Percentiles rank a stretch among this genome's conserved stretches.
phyloP scores from a whole-genome alignment of 495 filamentous ascomycete species.

The Aspergillus mulundensis region DNA sequence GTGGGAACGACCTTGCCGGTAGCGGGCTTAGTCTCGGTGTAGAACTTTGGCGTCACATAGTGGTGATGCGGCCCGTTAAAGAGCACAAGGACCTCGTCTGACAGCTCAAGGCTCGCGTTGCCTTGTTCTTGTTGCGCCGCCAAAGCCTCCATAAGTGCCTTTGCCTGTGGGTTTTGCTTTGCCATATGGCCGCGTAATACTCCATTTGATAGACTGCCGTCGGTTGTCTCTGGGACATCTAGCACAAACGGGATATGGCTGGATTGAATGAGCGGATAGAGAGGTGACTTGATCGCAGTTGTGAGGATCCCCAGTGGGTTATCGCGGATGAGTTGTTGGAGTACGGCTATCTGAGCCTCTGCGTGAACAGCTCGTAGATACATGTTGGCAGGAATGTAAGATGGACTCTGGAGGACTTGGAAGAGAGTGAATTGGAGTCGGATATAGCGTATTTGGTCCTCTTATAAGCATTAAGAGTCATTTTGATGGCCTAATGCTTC shows the following conservation, averaged over 20 bases:
- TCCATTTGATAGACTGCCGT: slow-evolving; percentile 24
- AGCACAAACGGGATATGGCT: slow-evolving; percentile 57
- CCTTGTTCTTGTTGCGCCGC: slow-evolving; percentile 7
- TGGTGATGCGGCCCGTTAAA: slow-evolving; percentile 50
- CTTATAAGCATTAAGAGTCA: neutral
- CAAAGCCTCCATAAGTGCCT: slow-evolving; percentile 48
- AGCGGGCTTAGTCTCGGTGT: slow-evolving; percentile 50
- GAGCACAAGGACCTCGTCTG: slow-evolving; percentile 41
- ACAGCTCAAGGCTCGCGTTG: slow-evolving; percentile 14
- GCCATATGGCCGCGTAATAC: slow-evolving; percentile 54
- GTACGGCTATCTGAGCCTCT: slow-evolving; percentile 9
- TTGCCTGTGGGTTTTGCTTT: slow-evolving; percentile 51
- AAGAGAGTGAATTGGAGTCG: too few species aligned
- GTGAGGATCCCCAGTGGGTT: slow-evolving; percentile 55
- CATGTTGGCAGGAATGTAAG: slow-evolving; percentile 4
- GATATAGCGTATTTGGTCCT: too few species aligned
- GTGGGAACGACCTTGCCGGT: slow-evolving; percentile 59
- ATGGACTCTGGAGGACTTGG: too few species aligned
- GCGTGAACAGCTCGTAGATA: slow-evolving; percentile 17
- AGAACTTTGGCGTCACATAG: slow-evolving; percentile 61
- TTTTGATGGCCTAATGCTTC: too few species aligned
- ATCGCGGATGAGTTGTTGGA: slow-evolving; percentile 39
- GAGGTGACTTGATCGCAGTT: slow-evolving; percentile 45
- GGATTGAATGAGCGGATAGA: slow-evolving; percentile 44
- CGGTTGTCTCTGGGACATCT: slow-evolving; percentile 34